phyloP scores from a whole-genome alignment of 345 rosid species.

The Raphanus raphanistrum region DNA sequence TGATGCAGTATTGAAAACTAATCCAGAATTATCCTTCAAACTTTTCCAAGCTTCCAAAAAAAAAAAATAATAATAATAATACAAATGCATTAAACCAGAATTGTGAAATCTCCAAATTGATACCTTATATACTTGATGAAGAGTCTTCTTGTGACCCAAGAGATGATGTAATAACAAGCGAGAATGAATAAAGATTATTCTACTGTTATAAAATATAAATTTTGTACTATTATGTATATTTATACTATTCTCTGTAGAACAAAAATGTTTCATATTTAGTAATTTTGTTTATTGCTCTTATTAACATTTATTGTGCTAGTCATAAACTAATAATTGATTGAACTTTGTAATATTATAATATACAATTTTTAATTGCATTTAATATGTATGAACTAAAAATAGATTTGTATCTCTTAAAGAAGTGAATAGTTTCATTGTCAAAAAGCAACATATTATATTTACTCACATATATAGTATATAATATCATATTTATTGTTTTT shows the following conservation, averaged over 20 bases:
- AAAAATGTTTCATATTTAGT: background rate
- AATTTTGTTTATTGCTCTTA: background rate
- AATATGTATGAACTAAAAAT: background rate
- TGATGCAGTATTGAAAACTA: background rate
- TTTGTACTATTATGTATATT: background rate
- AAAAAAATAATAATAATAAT: background rate
- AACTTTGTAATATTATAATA: background rate
- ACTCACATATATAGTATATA: background rate
- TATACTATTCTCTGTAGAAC: background rate
- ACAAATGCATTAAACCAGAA: slow-evolving; percentile 5
- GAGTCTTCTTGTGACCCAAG: background rate
- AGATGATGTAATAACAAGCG: background rate
- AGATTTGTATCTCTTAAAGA: background rate
- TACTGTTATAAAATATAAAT: background rate
- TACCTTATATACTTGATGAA: background rate
- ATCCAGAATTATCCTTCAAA: background rate
- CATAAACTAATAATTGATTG: background rate
- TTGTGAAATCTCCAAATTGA: slow-evolving; percentile 5
- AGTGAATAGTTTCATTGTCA: background rate
- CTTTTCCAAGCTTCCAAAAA: background rate
- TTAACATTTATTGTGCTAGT: background rate
- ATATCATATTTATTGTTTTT: too few species aligned
- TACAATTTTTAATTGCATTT: background rate
- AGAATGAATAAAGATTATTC: background rate
- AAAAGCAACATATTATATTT: background rate